Conservation (phyloP, 495 filamentous ascomycete species). For the Hypoxylon rickii region DNA sequence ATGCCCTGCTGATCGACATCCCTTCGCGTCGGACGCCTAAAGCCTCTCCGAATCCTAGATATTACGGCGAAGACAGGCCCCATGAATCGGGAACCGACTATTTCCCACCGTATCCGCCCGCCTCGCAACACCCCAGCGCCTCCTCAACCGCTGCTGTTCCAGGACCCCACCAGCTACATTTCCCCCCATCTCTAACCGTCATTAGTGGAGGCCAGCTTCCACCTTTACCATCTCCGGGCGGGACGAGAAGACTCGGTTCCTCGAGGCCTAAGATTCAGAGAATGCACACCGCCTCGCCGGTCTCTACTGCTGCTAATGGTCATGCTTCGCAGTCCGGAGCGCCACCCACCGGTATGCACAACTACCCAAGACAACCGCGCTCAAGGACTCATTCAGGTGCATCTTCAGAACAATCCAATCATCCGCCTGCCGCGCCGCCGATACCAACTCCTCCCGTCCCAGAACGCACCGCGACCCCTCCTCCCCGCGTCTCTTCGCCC, state of each 20-base stretch:
- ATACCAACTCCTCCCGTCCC: slow-evolving; percentile 39
- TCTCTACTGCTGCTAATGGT: slow-evolving; percentile 58
- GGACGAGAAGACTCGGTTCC: slow-evolving; percentile 50
- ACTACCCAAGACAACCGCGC: slow-evolving; percentile 39
- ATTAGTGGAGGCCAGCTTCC: slow-evolving; percentile 80
- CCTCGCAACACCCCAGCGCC: slow-evolving; percentile 43
- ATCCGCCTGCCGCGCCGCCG: slow-evolving; percentile 33
- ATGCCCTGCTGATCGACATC: slow-evolving; percentile 90
- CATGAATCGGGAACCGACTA: slow-evolving; percentile 80
- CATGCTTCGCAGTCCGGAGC: slow-evolving; percentile 41
- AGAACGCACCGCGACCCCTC: slow-evolving; percentile 54
- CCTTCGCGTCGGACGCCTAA: slow-evolving; percentile 80
- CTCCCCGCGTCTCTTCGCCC: slow-evolving; percentile 65
- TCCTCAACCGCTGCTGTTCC: slow-evolving; percentile 35
- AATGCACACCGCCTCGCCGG: slow-evolving; percentile 80
- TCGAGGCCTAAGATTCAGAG: slow-evolving; percentile 65
- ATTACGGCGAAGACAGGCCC: slow-evolving; percentile 68
- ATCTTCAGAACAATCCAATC: slow-evolving; percentile 51
- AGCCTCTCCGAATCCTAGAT: slow-evolving; percentile 65
- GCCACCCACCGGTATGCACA: slow-evolving; percentile 45
- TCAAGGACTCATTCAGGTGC: slow-evolving; percentile 58
- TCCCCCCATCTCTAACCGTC: slow-evolving; percentile 70
- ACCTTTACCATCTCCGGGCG: slow-evolving; percentile 81
- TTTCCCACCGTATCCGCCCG: slow-evolving; percentile 81
- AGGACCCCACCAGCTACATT: slow-evolving; percentile 45